Base-by-base conservation (phyloP, 1,284 basidiomycete species). In the Ceratobasidium theobromae region DNA sequence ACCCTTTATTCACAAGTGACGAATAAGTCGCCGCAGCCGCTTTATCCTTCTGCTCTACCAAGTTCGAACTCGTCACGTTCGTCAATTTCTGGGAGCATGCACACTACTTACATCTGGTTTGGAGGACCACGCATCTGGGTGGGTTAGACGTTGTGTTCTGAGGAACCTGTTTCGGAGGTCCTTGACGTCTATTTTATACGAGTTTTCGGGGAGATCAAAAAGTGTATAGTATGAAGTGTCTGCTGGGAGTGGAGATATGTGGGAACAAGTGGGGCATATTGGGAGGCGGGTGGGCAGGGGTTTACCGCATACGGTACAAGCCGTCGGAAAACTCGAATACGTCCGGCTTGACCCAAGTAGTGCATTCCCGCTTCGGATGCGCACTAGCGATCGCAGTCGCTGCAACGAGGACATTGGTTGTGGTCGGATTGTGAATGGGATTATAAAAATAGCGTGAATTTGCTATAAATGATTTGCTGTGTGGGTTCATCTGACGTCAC, bases 41-140 rank as follows among this genome's bases (percentile, higher is more conserved):
- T 74, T 81, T 82, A 69, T 86, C 82, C 48, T 79, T 77, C 87
- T 89, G 65, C 57, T 25, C n/a, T n/a, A n/a, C n/a, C n/a, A 38
- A 16, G 8, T 25, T 38, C 30, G 21, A 14, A 32, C 35, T 25
- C 14, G 27, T 21, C 64, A 45, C 12, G 41, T 21, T 57, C 32
- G 25, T 41, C 32, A 8, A 12, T 38, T 16, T n/a, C 30, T 18
- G 9, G 16, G 11, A 48, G 16, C 43, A 4, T 25, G 21, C 62
- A n/a, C 27, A 32, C 48, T 51, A 80, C 83, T 62, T 69, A 87
- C 85, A 68, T 79, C 74, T 66, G 83, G 82, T 74, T 83, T 82
- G 41, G 83, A 82, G 23, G 85, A 80, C 88, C 90, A 92, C 18
- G 84, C 79, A 74, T 94, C 91, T 0, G 92, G 91, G 76, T 94